phyloP scores from a whole-genome alignment of 352 stramenopile species.

The Paralagenidium karlingii region DNA sequence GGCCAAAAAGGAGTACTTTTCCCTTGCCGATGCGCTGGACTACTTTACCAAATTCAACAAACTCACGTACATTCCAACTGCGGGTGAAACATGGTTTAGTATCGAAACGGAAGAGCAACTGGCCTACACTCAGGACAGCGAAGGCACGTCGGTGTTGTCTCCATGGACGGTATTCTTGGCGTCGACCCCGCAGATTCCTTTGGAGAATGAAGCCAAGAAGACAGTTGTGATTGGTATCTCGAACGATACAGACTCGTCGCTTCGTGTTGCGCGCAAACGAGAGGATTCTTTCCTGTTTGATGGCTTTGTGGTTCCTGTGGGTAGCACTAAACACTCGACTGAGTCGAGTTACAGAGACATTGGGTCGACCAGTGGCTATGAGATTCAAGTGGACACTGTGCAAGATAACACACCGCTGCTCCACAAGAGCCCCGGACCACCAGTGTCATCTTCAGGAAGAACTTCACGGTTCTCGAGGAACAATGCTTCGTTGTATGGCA shows the following conservation, averaged over 20 bases:
- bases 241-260: constrained; percentile 38
- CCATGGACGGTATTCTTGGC: constrained; percentile 72
- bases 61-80: constrained; percentile 44
- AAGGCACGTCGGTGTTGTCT: constrained; percentile 45
- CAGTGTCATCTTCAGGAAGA: no score
- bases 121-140: constrained; percentile 60
- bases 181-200: constrained; percentile 6
- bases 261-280: constrained; percentile 50
- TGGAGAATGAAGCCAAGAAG: constrained; percentile 29
- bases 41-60: constrained; percentile 56
- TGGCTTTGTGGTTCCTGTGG: constrained; percentile 62
- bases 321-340: no score
- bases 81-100: constrained; percentile 69
- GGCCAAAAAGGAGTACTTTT: constrained; percentile 56
- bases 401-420: no score
- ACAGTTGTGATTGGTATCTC: constrained; percentile 70
- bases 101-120: constrained; percentile 75
- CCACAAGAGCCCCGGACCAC: no score
- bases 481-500: no score
- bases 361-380: no score
- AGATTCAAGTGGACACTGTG: no score
- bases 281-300: constrained; percentile 38
- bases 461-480: no score
- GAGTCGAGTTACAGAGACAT: no score
- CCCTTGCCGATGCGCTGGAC: constrained; percentile 53